Evolutionary conservation across 352 stramenopile species (phyloP).

Genomic region (Albugo candida): DNA sequence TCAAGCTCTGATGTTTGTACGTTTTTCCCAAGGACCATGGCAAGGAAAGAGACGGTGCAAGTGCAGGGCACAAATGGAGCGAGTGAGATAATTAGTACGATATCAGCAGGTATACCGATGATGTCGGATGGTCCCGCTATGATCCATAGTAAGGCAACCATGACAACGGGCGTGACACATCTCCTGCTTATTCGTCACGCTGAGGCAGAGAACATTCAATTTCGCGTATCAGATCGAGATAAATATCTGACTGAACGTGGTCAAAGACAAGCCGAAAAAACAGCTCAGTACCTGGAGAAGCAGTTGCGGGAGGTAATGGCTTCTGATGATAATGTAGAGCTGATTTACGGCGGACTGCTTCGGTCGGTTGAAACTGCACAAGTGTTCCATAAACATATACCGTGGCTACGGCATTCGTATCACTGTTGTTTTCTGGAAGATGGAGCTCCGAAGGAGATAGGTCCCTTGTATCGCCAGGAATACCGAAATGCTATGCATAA

Average conservation of each 20-base stretch:
- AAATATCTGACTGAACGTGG: conserved; percentile 46
- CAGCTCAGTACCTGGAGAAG: conserved; percentile 24
- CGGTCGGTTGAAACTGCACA: conserved; percentile 50
- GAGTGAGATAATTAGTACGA: too few species aligned
- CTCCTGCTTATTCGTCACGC: conserved; percentile 55
- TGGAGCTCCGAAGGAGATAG: conserved; percentile 34
- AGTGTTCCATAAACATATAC: conserved; percentile 32
- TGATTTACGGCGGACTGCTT: conserved; percentile 46
- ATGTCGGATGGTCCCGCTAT: too few species aligned
- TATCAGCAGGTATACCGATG: too few species aligned
- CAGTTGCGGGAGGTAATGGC: conserved; percentile 15
- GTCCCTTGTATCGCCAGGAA: conserved; percentile 29
- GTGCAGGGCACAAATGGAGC: too few species aligned
- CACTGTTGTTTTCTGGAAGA: conserved; percentile 60
- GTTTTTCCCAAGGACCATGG: too few species aligned
- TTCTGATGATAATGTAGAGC: conserved; percentile 20
- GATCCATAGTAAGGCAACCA: too few species aligned
- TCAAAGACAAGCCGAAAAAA: conserved; percentile 31
- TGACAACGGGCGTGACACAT: conserved; percentile 20
- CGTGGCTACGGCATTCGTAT: conserved; percentile 29
- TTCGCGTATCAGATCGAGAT: conserved; percentile 44
- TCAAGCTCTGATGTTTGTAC: too few species aligned
- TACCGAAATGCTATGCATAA: conserved; percentile 60
- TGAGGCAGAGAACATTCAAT: conserved; percentile 73
- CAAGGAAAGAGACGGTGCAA: too few species aligned